Base-by-base conservation (phyloP, 768 basidiomycete species). In the Amanita brunnescens region DNA sequence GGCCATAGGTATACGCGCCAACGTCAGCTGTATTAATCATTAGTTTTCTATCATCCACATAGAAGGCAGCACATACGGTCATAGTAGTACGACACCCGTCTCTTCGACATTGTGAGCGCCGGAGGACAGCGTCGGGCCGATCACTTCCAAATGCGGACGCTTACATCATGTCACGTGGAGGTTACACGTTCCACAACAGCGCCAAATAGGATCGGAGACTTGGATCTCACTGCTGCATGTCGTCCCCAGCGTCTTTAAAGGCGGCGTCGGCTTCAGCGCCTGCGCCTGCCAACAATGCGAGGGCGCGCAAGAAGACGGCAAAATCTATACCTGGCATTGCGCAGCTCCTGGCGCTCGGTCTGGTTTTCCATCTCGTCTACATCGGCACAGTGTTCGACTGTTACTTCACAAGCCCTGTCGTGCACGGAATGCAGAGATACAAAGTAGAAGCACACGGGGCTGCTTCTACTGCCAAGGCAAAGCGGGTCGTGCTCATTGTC, bases 351-450 rank as follows among this genome's bases (percentile, higher is more conserved):
- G 53, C 77, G n/a, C 63, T 87, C 37, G 86, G 85, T 29, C 72
- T 91, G 33, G 60, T 83, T 34, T 90, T 91, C 60, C 89, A 92
- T 61, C 63, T 87, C 47, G 71, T 82, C 5, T 88, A 80, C 64
- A 84, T 85, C 48, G 76, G 73, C 32, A 81, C 84, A 2, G 80
- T 75, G 13, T 93, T 93, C 66, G 87, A 91, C 67, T 91, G 89
- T 65, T 93, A 92, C 64, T 93, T 93, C 63, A 86, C 80, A 21
- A 87, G 82, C 57, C 85, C 88, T 0, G 86, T 89, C 6, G 86
- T 88, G 20, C 75, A 82, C 70, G 87, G 86, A 45, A 89, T 90
- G 85, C 62, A 70, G 57, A 77, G 73, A 41, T 75, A 78, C 58
- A 73, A 73, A 2, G 61, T 73, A 2, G 64, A 73, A 2, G 61